A percentile compares a stretch with the other conserved stretches of the same genome.
These are phyloP conservation scores for Aspergillus luchuensis DNA, from an alignment of 2,329 filamentous ascomycete genomes.

Conservation along the genomic window DNA sequence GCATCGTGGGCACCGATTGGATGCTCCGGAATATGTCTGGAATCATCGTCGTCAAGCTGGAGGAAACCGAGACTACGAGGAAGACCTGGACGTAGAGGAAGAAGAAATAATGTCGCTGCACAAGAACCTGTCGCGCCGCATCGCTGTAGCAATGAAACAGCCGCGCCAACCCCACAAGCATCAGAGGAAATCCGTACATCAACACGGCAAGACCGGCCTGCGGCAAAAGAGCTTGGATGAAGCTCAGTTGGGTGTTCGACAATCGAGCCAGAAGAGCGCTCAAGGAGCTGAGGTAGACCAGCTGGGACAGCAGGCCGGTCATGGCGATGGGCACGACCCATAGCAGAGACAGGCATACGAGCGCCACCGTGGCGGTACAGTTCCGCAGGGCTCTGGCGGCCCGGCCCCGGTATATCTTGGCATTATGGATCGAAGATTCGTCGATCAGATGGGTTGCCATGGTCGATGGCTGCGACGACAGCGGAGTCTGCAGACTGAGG, in stretches of 20 bases:
- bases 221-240: conserved; percentile 29
- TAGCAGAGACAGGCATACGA: conserved; percentile 3
- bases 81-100: conserved; percentile 28
- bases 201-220: conserved; percentile 25
- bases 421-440: neutral
- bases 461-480: conserved; percentile 22
- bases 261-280: neutral
- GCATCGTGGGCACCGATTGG: conserved; percentile 22
- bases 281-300: conserved; percentile 5
- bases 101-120: conserved; percentile 29
- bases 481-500: conserved; percentile 17
- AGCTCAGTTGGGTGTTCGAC: conserved; percentile 4
- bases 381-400: neutral
- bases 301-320: conserved; percentile 13
- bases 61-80: conserved; percentile 27
- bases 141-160: neutral
- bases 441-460: conserved; percentile 10
- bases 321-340: conserved; percentile 13
- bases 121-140: neutral
- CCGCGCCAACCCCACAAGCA: conserved; percentile 22
- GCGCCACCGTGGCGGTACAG: neutral
- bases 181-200: conserved; percentile 22
- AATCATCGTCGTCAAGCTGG: conserved; percentile 30
- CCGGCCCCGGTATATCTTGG: neutral
- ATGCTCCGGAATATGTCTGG: conserved; percentile 21